Percentiles rank a stretch among this genome's conserved stretches.
These are phyloP conservation scores for Xylaria nigripes DNA, from an alignment of 495 filamentous ascomycete genomes.

Conservation along the genomic window DNA sequence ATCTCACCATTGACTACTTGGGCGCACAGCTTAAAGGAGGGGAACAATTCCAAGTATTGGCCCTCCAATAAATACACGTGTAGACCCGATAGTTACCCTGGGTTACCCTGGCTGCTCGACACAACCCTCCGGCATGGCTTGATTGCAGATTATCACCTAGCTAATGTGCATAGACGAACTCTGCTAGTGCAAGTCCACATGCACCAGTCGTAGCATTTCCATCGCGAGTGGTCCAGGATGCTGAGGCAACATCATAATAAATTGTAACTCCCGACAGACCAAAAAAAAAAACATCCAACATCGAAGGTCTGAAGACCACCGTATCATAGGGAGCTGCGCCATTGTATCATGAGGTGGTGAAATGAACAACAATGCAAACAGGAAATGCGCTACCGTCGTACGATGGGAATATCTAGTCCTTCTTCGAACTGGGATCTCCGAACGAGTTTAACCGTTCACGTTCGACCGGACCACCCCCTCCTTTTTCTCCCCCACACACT, in stretches of 20 bases:
- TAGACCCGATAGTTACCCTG: background rate
- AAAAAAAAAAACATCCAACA: too few species aligned
- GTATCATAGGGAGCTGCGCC: background rate
- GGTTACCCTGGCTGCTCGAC: background rate
- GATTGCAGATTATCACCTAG: background rate
- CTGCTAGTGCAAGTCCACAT: background rate
- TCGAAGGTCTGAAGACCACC: background rate
- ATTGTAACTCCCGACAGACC: too few species aligned
- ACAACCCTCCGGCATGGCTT: background rate
- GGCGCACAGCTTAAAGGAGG: background rate
- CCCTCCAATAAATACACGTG: too few species aligned
- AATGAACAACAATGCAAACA: constrained; percentile 3
- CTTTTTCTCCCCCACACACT: too few species aligned
- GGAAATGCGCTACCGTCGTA: constrained; percentile 4
- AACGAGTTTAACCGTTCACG: too few species aligned
- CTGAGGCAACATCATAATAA: too few species aligned
- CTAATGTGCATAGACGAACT: background rate
- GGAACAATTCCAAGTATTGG: background rate
- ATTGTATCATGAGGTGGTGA: constrained; percentile 9
- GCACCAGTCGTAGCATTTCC: constrained; percentile 4
- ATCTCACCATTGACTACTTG: background rate
- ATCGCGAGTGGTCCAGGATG: background rate
- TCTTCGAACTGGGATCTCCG: background rate
- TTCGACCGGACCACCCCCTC: too few species aligned
- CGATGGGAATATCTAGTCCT: too few species aligned